These are phyloP conservation scores for Coix lacrymajobi DNA, from an alignment of 176 grass and related monocot species.

Conservation along the genomic window DNA sequence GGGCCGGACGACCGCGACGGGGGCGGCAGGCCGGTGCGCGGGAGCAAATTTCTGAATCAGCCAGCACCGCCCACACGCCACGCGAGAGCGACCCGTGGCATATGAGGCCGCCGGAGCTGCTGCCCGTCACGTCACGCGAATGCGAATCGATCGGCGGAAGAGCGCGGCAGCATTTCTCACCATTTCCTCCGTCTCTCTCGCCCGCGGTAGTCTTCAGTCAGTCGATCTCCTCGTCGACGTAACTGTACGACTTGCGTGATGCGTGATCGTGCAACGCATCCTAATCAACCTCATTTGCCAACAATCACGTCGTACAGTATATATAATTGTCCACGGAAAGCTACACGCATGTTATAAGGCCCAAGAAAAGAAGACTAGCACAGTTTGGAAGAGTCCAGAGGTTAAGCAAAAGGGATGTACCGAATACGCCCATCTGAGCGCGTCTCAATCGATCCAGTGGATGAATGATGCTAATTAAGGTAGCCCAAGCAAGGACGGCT, in stretches of 20 bases:
- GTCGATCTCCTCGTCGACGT: background rate
- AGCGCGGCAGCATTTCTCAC: background rate
- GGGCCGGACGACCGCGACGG: background rate
- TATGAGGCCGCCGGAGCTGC: no score
- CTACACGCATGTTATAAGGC: no score
- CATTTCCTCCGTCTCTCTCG: no score
- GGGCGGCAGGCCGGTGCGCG: background rate
- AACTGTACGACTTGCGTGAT: background rate
- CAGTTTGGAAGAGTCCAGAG: background rate
- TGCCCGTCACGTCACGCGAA: background rate
- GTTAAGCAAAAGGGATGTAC: no score
- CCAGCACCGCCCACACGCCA: background rate
- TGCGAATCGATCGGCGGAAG: no score
- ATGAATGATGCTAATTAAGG: no score
- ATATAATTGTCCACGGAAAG: background rate
- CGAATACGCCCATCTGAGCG: background rate
- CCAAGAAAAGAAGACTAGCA: no score
- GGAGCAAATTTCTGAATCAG: background rate
- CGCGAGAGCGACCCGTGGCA: background rate
- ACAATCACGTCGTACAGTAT: background rate
- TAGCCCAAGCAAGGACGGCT: background rate
- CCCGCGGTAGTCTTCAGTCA: no score
- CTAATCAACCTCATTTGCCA: background rate
- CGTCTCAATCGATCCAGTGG: constrained; percentile 2
- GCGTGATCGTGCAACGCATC: background rate